phyloP scores from a whole-genome alignment of 495 filamentous ascomycete genomes.

The Aspergillus nidulans region DNA sequence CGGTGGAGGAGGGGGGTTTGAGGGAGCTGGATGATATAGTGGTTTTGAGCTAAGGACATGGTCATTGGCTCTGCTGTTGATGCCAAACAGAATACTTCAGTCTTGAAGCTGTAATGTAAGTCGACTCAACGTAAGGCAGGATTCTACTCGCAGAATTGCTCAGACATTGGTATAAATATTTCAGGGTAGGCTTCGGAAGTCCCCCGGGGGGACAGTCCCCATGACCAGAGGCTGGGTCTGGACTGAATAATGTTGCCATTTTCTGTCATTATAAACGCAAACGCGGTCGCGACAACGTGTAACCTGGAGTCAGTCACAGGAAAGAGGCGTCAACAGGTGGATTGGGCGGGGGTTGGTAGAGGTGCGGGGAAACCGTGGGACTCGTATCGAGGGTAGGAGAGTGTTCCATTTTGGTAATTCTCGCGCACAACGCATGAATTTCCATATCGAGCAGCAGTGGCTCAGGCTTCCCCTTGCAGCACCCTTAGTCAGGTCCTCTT shows the following conservation, averaged over 20 bases:
- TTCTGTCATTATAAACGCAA: not conserved
- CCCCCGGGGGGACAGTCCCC: not conserved
- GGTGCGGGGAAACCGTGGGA: not conserved
- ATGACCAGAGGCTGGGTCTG: slow-evolving; percentile 3
- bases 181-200: not conserved
- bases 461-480: not conserved
- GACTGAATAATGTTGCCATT: not conserved
- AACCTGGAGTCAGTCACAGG: not conserved
- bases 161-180: not conserved
- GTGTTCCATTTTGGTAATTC: not conserved
- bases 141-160: not conserved
- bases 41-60: slow-evolving; percentile 21
- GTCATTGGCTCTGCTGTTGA: not conserved
- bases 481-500: too few relatives aligned
- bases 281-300: not conserved
- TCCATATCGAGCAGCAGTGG: not conserved
- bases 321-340: slow-evolving; percentile 1
- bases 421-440: not conserved
- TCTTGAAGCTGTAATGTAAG: not conserved
- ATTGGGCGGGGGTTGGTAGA: not conserved
- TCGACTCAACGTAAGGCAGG: too few relatives aligned
- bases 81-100: not conserved
- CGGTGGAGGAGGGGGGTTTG: slow-evolving; percentile 16
- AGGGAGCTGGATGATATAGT: slow-evolving; percentile 33
- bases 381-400: not conserved